phyloP scores from a whole-genome alignment of 2,329 filamentous ascomycete species.

The Phaeomoniella chlamydospora region DNA sequence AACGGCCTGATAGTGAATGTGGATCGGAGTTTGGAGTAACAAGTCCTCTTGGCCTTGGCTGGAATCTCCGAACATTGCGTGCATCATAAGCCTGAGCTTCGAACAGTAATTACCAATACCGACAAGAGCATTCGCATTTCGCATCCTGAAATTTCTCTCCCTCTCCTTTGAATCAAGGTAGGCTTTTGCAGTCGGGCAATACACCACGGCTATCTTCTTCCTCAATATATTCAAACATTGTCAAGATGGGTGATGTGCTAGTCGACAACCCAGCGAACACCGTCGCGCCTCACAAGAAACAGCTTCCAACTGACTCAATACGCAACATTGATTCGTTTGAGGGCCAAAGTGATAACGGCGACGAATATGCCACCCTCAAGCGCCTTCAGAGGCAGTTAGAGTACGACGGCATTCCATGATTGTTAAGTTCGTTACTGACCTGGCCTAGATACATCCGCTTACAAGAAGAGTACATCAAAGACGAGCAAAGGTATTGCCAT shows the following conservation, averaged over 20 bases:
- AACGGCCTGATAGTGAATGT: too few relatives aligned
- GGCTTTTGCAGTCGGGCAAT: too few relatives aligned
- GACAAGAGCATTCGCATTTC: too few relatives aligned
- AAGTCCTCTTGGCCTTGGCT: too few relatives aligned
- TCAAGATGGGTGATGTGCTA: slow-evolving; percentile 67
- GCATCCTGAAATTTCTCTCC: too few relatives aligned
- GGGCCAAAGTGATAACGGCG: slow-evolving; percentile 66
- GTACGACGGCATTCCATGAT: slow-evolving; percentile 33
- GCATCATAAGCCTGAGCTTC: too few relatives aligned
- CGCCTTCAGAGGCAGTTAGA: slow-evolving; percentile 93
- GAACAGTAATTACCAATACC: too few relatives aligned
- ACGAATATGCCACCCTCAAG: slow-evolving; percentile 93
- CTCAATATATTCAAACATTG: too few relatives aligned
- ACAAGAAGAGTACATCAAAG: slow-evolving; percentile 99
- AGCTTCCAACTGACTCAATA: slow-evolving; percentile 60
- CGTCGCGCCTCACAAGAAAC: slow-evolving; percentile 66
- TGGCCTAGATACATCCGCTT: slow-evolving; percentile 70
- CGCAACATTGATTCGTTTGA: slow-evolving; percentile 84
- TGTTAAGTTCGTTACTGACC: slow-evolving; percentile 11
- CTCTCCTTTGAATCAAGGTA: too few relatives aligned
- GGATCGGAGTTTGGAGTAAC: too few relatives aligned
- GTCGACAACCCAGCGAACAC: slow-evolving; percentile 68
- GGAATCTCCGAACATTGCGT: not conserved
- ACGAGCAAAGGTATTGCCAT: slow-evolving; percentile 88
- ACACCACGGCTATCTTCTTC: too few relatives aligned